phyloP scores from a whole-genome alignment of 257 asterid species.

The Ilex aquifolium region DNA sequence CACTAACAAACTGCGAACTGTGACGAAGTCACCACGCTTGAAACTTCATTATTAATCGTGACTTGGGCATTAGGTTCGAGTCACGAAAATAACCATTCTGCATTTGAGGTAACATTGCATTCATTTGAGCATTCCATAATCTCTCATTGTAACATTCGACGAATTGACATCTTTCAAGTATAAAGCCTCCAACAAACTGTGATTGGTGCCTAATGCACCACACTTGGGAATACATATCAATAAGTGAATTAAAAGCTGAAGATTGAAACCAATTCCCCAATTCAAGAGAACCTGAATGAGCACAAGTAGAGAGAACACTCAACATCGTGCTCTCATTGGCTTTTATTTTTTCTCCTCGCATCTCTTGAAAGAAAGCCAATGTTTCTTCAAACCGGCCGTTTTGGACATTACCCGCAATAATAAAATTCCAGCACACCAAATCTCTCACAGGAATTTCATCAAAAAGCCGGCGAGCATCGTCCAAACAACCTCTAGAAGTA shows the following conservation, averaged over 20 bases:
- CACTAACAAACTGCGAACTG: slow-evolving; percentile 14
- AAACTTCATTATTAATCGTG: too few species aligned
- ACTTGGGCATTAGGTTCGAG: too few species aligned
- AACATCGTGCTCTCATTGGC: slow-evolving; percentile 28
- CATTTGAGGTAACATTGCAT: too few species aligned
- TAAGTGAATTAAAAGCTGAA: slow-evolving; percentile 22
- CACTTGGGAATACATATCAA: slow-evolving; percentile 29
- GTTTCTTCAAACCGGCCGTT: slow-evolving; percentile 21
- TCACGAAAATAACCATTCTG: too few species aligned
- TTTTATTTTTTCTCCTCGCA: slow-evolving; percentile 11
- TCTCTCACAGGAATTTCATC: slow-evolving; percentile 32
- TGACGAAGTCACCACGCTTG: neutral
- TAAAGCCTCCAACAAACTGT: too few species aligned
- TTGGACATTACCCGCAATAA: slow-evolving; percentile 26
- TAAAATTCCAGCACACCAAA: slow-evolving; percentile 28
- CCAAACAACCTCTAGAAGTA: slow-evolving; percentile 10
- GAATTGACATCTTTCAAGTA: too few species aligned
- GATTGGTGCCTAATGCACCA: slow-evolving; percentile 1
- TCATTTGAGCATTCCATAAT: too few species aligned
- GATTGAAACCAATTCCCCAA: slow-evolving; percentile 16
- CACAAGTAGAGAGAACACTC: slow-evolving; percentile 34
- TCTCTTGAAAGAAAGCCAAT: slow-evolving; percentile 21
- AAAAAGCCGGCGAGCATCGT: slow-evolving; percentile 25
- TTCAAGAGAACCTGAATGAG: slow-evolving; percentile 17
- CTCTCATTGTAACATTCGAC: too few species aligned